Evolutionary conservation across 305 asterid genomes (phyloP), one percentile per base, ranked within the genome.

Genomic region (Solanum hybrid): DNA sequence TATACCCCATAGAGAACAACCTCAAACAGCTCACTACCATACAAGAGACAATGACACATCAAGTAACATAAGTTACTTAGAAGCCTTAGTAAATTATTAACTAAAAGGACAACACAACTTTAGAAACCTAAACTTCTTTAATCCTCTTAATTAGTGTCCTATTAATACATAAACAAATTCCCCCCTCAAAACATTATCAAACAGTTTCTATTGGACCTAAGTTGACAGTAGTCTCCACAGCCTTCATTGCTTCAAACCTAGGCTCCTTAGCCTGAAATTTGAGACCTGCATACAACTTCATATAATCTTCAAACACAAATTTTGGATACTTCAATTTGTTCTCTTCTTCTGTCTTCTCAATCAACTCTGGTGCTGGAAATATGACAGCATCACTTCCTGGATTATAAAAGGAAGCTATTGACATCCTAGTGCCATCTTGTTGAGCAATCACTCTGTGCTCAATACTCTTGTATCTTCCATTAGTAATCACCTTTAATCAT

Each of bases 231-330:
- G 36, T 90, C 75, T 92, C 94, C 80, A 92, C 8, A 33, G 94
- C 94, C 94, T 96, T 97, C 93, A 97, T 95, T 26, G 99, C 97
- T 89, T 97, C 98, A 86, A 97, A 97, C 89, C 99, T 95, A 12
- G 99, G 99, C 89, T 96, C 99, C 92, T 97, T 97, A 4, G 97
- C 98, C 93, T 96, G 96, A 90, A 97, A 97, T 93, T 97, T 97
- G 24, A 97, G 90, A 10, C 95, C 95, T 9, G 96, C 96, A 87
- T 97, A 97, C 15, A 96, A 94, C 92, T 97, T 97, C 99, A 97
- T 96, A 94, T 97, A 97, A 93, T 97, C 99, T 20, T 97, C 98
- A 76, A 97, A 97, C 85, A 97, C 98, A 79, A 97, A 97, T 68
- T 94, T 95, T 11, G 99, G 99, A 87, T 97, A 96, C 75, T 89